A percentile compares a stretch with the other conserved stretches of the same genome.
These are phyloP conservation scores for Ophiobolus disseminans DNA, from an alignment of 2,329 filamentous ascomycete species.

Conservation along the genomic window DNA sequence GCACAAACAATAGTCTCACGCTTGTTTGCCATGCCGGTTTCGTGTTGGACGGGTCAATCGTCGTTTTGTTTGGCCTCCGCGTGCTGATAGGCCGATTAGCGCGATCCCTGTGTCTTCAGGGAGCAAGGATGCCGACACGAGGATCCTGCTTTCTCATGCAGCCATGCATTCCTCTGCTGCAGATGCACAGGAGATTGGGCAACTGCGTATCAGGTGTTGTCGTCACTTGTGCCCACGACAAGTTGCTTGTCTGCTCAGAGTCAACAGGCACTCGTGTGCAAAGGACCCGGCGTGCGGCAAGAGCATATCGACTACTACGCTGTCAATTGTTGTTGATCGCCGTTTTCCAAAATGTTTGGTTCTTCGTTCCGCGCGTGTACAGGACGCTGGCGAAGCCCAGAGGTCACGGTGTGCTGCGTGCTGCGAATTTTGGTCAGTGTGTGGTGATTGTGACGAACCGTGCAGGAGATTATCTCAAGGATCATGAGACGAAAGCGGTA, in stretches of 20 bases:
- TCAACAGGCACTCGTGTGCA: background rate
- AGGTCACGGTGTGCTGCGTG: conserved; percentile 2
- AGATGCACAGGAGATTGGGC: conserved; percentile 21
- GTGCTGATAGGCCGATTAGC: conserved; percentile 11
- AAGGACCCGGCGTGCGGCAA: conserved; percentile 7
- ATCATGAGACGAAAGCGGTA: background rate
- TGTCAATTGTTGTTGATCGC: background rate
- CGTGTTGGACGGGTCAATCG: conserved; percentile 8
- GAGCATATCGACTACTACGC: background rate
- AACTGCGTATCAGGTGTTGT: conserved; percentile 18
- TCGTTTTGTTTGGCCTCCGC: conserved; percentile 11
- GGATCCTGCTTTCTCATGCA: conserved; percentile 21
- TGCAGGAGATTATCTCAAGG: conserved; percentile 32
- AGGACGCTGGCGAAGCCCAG: background rate
- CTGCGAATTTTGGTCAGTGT: conserved; percentile 15
- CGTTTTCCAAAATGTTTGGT: background rate
- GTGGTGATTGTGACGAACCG: conserved; percentile 28
- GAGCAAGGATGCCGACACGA: conserved; percentile 20
- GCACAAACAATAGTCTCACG: conserved; percentile 13
- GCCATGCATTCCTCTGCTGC: conserved; percentile 18
- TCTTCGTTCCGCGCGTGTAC: background rate
- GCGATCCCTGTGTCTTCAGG: conserved; percentile 9
- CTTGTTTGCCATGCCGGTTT: conserved; percentile 1
- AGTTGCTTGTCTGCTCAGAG: background rate
- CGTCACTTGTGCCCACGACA: conserved; percentile 19